These are phyloP conservation scores for Hanseniaspora pseudoguilliermondii DNA, from an alignment of 805 yeast genomes.

Conservation along the genomic window DNA sequence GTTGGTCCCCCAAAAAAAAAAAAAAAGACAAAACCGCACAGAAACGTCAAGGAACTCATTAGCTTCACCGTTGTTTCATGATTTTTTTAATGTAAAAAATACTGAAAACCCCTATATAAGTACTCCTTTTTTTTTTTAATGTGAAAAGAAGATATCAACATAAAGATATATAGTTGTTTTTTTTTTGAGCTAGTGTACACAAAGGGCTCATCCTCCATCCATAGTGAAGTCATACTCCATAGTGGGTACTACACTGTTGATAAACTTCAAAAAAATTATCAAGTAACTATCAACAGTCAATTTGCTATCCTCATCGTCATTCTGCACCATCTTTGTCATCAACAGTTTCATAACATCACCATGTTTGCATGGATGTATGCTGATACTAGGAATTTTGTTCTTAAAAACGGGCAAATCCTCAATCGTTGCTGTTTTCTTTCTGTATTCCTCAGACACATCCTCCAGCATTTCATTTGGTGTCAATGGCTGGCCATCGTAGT, in stretches of 20 bases:
- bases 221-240: slow-evolving; percentile 97
- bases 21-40: background rate
- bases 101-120: too few species aligned
- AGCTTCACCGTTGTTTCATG: background rate
- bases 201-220: slow-evolving; percentile 55
- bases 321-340: slow-evolving; percentile 36
- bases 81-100: too few species aligned
- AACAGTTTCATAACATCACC: slow-evolving; percentile 87
- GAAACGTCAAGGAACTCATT: too few species aligned
- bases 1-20: background rate
- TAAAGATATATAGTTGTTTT: too few species aligned
- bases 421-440: slow-evolving; percentile 91
- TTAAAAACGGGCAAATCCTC: slow-evolving; percentile 77
- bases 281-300: slow-evolving; percentile 85
- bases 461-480: slow-evolving; percentile 87
- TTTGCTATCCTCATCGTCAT: slow-evolving; percentile 43
- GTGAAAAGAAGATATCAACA: too few species aligned
- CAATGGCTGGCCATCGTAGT: slow-evolving; percentile 70
- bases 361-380: slow-evolving; percentile 94
- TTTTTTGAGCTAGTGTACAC: too few species aligned
- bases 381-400: slow-evolving; percentile 38
- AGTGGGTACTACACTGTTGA: slow-evolving; percentile 94
- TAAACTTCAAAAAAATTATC: slow-evolving; percentile 79
- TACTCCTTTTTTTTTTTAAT: too few species aligned
- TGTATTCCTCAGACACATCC: slow-evolving; percentile 81